phyloP scores from a whole-genome alignment of 2,329 filamentous ascomycete genomes.

The Byssoonygena ceratinophila region DNA sequence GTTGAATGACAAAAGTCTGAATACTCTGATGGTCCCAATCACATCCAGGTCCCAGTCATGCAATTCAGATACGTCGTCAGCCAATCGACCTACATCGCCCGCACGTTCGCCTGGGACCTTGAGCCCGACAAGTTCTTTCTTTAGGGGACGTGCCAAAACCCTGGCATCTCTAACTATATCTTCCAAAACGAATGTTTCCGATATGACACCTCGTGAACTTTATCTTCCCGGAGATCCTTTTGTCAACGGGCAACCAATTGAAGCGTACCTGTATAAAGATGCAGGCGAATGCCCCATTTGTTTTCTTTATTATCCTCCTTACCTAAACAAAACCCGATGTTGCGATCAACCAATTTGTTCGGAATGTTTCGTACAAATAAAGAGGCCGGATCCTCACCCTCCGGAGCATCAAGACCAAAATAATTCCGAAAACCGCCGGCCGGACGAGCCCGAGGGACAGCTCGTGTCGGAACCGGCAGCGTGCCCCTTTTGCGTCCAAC shows the following conservation, averaged over 20 bases:
- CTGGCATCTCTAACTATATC: constrained; percentile 68
- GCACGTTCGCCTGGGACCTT: constrained; percentile 37
- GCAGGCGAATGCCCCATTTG: constrained; percentile 88
- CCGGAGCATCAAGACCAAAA: constrained; percentile 58
- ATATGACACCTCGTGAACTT: constrained; percentile 67
- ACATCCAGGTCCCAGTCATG: constrained; percentile 64
- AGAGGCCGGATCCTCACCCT: constrained; percentile 80
- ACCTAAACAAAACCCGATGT: constrained; percentile 86
- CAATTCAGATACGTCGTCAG: constrained; percentile 61
- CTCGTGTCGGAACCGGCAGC: constrained; percentile 83
- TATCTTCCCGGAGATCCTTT: constrained; percentile 69
- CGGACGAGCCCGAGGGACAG: constrained; percentile 44
- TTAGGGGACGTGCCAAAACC: constrained; percentile 80
- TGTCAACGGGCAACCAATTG: constrained; percentile 87
- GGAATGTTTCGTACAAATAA: constrained; percentile 98
- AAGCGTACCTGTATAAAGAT: constrained; percentile 89
- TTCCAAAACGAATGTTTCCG: constrained; percentile 63
- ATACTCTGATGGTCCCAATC: constrained; percentile 70
- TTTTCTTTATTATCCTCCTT: constrained; percentile 89
- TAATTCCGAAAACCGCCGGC: constrained; percentile 29
- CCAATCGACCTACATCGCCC: constrained; percentile 43
- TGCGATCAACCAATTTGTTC: constrained; percentile 96
- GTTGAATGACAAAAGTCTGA: constrained; percentile 51
- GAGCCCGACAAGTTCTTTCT: constrained; percentile 43
- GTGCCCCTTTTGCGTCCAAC: constrained; percentile 89